Evolutionary conservation across 2,329 filamentous ascomycete genomes (phyloP), one percentile per base, ranked within the genome.

Genomic region (Plectosphaerella plurivora): DNA sequence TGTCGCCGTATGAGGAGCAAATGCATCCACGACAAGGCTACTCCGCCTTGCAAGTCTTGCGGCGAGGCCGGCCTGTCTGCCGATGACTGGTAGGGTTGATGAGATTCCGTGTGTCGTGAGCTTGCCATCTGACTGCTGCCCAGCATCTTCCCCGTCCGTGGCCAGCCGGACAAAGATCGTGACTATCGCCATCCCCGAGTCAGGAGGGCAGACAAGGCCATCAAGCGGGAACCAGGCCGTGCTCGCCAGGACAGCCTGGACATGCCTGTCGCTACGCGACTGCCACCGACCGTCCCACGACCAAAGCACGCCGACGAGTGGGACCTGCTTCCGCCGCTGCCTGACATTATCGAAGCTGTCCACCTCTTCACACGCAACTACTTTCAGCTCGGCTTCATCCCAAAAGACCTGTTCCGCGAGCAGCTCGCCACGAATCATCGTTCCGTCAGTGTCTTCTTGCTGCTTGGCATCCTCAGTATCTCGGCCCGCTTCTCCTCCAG

Each of bases 371-470:
- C 74, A 1, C 67, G 67, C 7, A 73, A 81, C 57, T 84, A 81
- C 60, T 82, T 83, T 56, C 81, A 84, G 62, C 73, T 83, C 7
- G 77, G 81, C 22, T 84, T 84, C 59, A 77, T 83, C 35, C 77
- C 76, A 5, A 82, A 80, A 63, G 68, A 76, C 22, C 65, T 72
- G 49, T 82, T 83, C 50, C 68, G 72, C 1, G 66, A 73, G 22
- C 69, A 70, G 7, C 66, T 84, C n/a, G 69, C 67, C 39, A 70
- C 70, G 4, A 71, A 80, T 51, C 68, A 71, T 25, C 68, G 68
- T 14, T 75, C 74, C n/a, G 68, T 79, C 57, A 79, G 74, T 62
- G 68, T 76, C 18, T 84, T 84, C 53, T 69, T 83, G 22, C 67
- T 83, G 18, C 67, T 82, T 11, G 72, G 75, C 53, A 76, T 84